Evolutionary conservation across 2,329 filamentous ascomycete genomes (phyloP).

Genomic region (Alternaria infectoria): DNA sequence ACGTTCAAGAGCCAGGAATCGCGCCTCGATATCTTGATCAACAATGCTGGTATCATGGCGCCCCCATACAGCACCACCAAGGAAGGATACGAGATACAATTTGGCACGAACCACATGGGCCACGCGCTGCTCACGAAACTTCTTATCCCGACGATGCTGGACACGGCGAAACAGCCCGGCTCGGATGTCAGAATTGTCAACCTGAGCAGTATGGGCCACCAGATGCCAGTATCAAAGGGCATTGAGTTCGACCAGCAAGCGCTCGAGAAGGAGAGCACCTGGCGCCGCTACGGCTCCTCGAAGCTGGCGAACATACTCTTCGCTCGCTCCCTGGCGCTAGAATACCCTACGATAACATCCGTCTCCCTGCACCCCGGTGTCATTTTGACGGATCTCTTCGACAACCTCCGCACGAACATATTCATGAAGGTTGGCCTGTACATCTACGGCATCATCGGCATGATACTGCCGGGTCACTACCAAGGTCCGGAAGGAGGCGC

Average conservation of each 20-base stretch:
- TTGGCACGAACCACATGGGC: conserved; percentile 61
- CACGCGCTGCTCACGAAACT: conserved; percentile 57
- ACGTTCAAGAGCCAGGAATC: conserved; percentile 43
- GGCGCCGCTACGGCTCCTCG: conserved; percentile 55
- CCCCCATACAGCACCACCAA: conserved; percentile 48
- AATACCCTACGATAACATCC: conserved; percentile 54
- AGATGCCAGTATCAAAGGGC: conserved; percentile 30
- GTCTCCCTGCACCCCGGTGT: conserved; percentile 58
- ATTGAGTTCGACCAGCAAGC: conserved; percentile 46
- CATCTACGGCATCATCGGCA: conserved; percentile 31
- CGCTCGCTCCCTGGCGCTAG: conserved; percentile 49
- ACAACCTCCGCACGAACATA: conserved; percentile 25
- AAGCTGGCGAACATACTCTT: conserved; percentile 61
- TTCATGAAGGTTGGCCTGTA: conserved; percentile 33
- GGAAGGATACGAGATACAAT: conserved; percentile 59
- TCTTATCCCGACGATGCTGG: conserved; percentile 52
- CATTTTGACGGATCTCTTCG: conserved; percentile 54
- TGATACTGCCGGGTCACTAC: conserved; percentile 40
- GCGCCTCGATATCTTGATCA: conserved; percentile 56
- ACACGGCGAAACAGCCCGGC: conserved; percentile 47
- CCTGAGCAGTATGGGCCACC: conserved; percentile 44
- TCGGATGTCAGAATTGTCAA: conserved; percentile 56
- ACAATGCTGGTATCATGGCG: conserved; percentile 56
- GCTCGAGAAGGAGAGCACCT: conserved; percentile 39
- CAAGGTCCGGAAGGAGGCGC: conserved; percentile 42